Base-by-base conservation (phyloP, 257 asterid genomes). In the Solanum virginianum region DNA sequence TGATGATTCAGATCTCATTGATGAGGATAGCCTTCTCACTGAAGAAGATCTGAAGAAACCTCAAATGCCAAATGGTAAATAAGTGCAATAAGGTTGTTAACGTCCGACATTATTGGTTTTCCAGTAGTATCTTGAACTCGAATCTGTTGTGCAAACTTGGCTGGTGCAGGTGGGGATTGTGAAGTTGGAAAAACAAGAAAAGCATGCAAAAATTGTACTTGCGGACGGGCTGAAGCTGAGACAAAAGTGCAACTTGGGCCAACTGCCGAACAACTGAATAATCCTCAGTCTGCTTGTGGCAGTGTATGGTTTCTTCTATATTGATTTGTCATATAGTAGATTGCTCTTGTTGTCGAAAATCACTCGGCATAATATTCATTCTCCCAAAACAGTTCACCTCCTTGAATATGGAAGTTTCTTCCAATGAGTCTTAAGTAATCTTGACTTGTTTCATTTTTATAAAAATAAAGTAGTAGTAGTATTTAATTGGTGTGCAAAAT, bases 211-310 rank as follows among this genome's bases (percentile, higher is more conserved):
- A 97, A 93, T 84, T 95, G 99, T 91, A 87, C 90, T 17, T 97
- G 99, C 86, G 98, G 98, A 53, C 92, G 98, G 84, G 98, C 98
- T 85, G 98, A 95, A 90, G 95, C 85, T 18, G 98, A 97, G 87
- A 92, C 93, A 85, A 95, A 94, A 87, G 97, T 95, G 86, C 93
- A 93, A 90, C 95, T 95, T 87, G 99, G 94, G 82, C 92, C 90
- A 80, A 92, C 94, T 22, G 84, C 88, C 91, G 98, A 97, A 68
- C 97, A 94, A 87, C 85, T 97, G 65, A 70, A 89, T 69, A 97
- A 95, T 92, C 99, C 98, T 39, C 92, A 95, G 88, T 97, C 99
- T 87, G 95, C 98, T 57, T 97, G 99, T 88, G 98, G 99, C 93
- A 97, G 68, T 92, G 99, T 97, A 89, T 68, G 96, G 56, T 83